phyloP scores from a whole-genome alignment of 1,284 basidiomycete species.

The Gymnopus androsaceus region DNA sequence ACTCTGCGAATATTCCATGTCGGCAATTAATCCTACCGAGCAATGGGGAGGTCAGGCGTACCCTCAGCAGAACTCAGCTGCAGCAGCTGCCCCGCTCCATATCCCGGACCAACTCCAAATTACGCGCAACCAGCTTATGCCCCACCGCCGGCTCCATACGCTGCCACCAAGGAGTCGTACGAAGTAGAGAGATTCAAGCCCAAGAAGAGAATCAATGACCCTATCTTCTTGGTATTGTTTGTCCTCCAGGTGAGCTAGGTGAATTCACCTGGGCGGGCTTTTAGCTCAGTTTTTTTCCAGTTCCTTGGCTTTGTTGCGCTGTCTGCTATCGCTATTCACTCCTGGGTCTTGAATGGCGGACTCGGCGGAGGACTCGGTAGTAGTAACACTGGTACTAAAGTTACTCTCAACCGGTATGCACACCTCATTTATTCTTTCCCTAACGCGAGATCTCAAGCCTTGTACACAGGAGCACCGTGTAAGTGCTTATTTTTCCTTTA shows the following conservation, averaged over 20 bases:
- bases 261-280: not conserved
- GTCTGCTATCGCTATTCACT: slow-evolving; percentile 63
- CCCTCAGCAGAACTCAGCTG: not conserved
- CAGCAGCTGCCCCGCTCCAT: slow-evolving; percentile 14
- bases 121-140: slow-evolving; percentile 25
- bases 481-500: too few species aligned
- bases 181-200: slow-evolving; percentile 69
- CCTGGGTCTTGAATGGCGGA: slow-evolving; percentile 67
- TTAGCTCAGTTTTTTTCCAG: slow-evolving; percentile 34
- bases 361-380: slow-evolving; percentile 64
- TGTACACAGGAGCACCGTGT: slow-evolving; percentile 56
- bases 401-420: slow-evolving; percentile 62
- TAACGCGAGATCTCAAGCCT: not conserved
- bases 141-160: slow-evolving; percentile 25
- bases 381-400: slow-evolving; percentile 41
- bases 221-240: slow-evolving; percentile 71
- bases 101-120: slow-evolving; percentile 28
- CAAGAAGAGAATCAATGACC: slow-evolving; percentile 72
- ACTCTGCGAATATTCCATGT: slow-evolving; percentile 13
- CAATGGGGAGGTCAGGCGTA: slow-evolving; percentile 25
- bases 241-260: slow-evolving; percentile 54
- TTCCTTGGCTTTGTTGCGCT: slow-evolving; percentile 68
- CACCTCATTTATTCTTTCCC: not conserved
- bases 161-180: slow-evolving; percentile 53
- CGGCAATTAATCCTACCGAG: slow-evolving; percentile 22